A percentile compares a stretch with the other conserved stretches of the same genome.
Conservation (phyloP, 2,329 filamentous ascomycete species). For the Capronia coronata region DNA sequence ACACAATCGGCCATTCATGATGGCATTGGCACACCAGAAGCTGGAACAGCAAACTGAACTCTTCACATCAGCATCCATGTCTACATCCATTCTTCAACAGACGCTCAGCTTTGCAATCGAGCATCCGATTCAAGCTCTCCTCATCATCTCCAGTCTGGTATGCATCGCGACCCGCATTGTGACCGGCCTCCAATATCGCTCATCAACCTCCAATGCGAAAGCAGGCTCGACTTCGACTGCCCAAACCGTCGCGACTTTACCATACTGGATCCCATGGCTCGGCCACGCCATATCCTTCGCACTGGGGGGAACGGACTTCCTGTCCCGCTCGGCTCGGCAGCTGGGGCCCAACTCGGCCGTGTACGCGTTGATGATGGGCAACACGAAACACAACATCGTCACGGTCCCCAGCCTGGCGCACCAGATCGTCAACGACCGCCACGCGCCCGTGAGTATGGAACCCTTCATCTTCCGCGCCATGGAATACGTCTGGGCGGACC, state of each 20-base stretch:
- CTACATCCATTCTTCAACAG: conserved; percentile 2
- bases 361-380: conserved; percentile 26
- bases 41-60: not conserved
- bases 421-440: conserved; percentile 34
- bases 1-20: too few relatives aligned
- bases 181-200: conserved; percentile 31
- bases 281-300: conserved; percentile 49
- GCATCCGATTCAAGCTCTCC: conserved; percentile 11
- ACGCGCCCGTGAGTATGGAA: conserved; percentile 29
- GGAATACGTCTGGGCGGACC: conserved; percentile 41
- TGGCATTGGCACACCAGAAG: too few relatives aligned
- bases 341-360: conserved; percentile 21
- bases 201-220: not conserved
- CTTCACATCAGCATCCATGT: not conserved
- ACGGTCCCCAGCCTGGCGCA: conserved; percentile 44
- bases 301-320: conserved; percentile 6
- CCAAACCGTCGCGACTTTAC: conserved; percentile 43
- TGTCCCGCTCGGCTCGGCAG: conserved; percentile 8
- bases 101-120: not conserved
- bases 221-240: conserved; percentile 18
- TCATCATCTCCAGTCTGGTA: conserved; percentile 7
- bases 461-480: conserved; percentile 34
- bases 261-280: conserved; percentile 56
- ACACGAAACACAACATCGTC: conserved; percentile 47
- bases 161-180: conserved; percentile 38